phyloP scores from a whole-genome alignment of 169 alveolate genomes.

The Prorocentrum cordatum region DNA sequence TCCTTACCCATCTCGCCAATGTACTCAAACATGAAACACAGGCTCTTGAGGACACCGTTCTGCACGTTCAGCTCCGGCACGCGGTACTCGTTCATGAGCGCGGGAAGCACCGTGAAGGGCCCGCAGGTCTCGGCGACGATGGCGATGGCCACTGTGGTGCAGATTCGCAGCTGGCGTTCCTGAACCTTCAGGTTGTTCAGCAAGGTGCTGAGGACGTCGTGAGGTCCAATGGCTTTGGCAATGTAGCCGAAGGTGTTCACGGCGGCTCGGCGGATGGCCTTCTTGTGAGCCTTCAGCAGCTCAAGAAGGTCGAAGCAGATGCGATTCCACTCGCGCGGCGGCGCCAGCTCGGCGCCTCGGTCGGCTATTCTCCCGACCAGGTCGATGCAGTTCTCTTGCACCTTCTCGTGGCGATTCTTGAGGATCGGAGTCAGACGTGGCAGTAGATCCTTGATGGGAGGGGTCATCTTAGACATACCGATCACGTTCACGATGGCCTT shows the following conservation, averaged over 20 bases:
- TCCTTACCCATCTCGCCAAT: conserved; percentile 87
- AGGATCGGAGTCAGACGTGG: conserved; percentile 99
- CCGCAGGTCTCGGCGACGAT: conserved; percentile 99
- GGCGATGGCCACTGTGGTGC: conserved; percentile 82
- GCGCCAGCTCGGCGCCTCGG: conserved; percentile 98
- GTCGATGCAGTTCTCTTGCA: conserved; percentile 65
- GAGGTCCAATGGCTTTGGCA: conserved; percentile 99
- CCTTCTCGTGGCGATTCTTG: conserved; percentile 99
- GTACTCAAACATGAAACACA: conserved; percentile 98
- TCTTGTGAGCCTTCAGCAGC: conserved; percentile 86
- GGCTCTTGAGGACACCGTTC: conserved; percentile 96
- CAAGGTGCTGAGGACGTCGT: conserved; percentile 95
- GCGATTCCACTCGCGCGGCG: conserved; percentile 99
- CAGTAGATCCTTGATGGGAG: conserved; percentile 98
- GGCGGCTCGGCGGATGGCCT: conserved; percentile 94
- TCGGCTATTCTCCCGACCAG: conserved; percentile 90
- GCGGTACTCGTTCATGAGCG: conserved; percentile 98
- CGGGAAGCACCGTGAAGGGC: conserved; percentile 99
- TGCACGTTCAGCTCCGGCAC: conserved; percentile 98
- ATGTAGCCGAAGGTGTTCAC: conserved; percentile 99
- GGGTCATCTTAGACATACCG: conserved; percentile 97
- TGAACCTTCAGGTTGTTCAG: conserved; percentile 86
- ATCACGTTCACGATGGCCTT: conserved; percentile 97
- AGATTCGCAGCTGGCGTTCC: conserved; percentile 96
- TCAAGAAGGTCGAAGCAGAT: conserved; percentile 98